Base-by-base conservation (phyloP, 129 eudicot genomes). In the Saposhnikovia divaricata region DNA sequence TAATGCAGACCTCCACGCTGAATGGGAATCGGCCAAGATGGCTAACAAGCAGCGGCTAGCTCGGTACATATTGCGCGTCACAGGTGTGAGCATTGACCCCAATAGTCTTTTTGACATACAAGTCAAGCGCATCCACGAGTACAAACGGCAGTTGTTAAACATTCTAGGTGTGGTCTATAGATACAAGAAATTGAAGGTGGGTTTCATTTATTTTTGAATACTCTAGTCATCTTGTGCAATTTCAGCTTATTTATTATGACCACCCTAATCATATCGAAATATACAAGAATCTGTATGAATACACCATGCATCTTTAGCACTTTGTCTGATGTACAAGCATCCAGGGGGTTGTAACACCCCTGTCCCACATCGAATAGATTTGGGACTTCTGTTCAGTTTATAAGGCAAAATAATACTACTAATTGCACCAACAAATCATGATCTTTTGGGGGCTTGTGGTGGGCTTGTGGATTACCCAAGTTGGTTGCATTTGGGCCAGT, bases 21-120 rank as follows among this genome's bases (percentile, higher is more conserved):
- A 96, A 85, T 96, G 99, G 99, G 97, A 90, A 74, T 85, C 89
- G 18, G 99, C 99, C 61, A 96, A 96, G 81, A 89, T 90, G 96
- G 98, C 98, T 40, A 96, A 90, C 90, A 96, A 96, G 78, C 80
- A 88, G 84, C 91, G 97, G 38, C 85, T 96, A 72, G 91, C 96
- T 31, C 85, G 89, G 44, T 92, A 96, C 75, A 75, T 96, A 81
- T 84, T 83, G 82, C 89, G 86, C 79, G 96, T 92, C 57, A 96
- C 99, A 44, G 99, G 98, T 28, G 96, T 80, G 79, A 92, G 84
- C 82, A 92, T 96, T 65, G 97, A 96, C 87, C 97, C 98, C 61
- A 92, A 89, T 75, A 90, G 89, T 80, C 95, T 96, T 66, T 96
- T 96, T 74, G 99, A 96, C 82, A 96, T 96, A 83, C 99, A 96